Percentiles rank a stretch among this genome's conserved stretches.
Conservation (phyloP, 495 filamentous ascomycete species). For the Penicillium psychrofluorescens region DNA sequence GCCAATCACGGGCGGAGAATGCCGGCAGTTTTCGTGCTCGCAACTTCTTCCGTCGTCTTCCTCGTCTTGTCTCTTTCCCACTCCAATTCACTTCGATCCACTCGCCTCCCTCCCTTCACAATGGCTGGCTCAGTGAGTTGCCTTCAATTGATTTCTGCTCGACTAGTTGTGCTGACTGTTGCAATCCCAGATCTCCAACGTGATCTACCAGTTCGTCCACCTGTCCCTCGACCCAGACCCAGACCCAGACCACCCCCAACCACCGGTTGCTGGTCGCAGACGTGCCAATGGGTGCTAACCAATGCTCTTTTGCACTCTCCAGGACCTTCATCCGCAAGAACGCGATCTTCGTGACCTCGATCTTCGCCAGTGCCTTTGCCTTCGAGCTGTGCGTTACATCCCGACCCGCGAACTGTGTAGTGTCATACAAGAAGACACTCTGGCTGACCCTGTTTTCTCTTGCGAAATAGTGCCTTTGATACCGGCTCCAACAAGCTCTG, state of each 20-base stretch:
- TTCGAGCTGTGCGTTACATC: constrained; percentile 75
- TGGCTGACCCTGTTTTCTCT: constrained; percentile 5
- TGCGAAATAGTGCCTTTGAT: constrained; percentile 62
- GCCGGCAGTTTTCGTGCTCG: constrained; percentile 35
- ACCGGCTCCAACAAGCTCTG: constrained; percentile 71
- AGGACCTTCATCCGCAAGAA: constrained; percentile 83
- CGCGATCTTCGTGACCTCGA: constrained; percentile 71
- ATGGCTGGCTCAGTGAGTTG: constrained; percentile 47
- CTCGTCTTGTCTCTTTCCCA: constrained; percentile 5
- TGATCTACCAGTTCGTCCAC: constrained; percentile 76
- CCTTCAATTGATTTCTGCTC: not conserved
- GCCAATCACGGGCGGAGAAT: constrained; percentile 43
- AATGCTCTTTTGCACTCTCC: constrained; percentile 15
- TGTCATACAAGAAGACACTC: not conserved
- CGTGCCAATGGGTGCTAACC: constrained; percentile 12
- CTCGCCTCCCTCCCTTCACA: constrained; percentile 23
- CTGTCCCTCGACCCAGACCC: constrained; percentile 8
- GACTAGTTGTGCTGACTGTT: constrained; percentile 21
- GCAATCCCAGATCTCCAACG: constrained; percentile 43
- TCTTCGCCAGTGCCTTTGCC: constrained; percentile 82
- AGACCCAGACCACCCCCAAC: too few species aligned
- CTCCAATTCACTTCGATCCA: constrained; percentile 4
- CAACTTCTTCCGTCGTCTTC: constrained; percentile 19
- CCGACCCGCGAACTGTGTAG: not conserved
- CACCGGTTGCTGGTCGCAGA: constrained; percentile 2